These are phyloP conservation scores for Septoria linicola DNA, from an alignment of 2,329 filamentous ascomycete genomes.

Conservation along the genomic window DNA sequence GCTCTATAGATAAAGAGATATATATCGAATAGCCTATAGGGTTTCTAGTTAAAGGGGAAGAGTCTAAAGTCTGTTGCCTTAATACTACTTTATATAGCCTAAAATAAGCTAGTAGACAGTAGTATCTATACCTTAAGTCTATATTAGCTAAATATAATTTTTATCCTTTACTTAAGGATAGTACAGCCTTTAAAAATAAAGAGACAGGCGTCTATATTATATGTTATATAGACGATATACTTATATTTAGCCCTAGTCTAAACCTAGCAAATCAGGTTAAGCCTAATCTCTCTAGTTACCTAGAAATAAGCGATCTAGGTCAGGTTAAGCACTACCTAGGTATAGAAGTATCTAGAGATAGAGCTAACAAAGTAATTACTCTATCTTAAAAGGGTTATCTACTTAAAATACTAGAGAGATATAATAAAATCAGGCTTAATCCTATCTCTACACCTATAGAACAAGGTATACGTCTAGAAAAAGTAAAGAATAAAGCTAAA, in stretches of 20 bases:
- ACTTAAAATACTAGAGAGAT: constrained; percentile 12
- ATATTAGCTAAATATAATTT: constrained; percentile 8
- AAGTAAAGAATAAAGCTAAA: constrained; percentile 3
- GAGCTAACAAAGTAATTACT: constrained; percentile 11
- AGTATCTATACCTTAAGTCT: constrained; percentile 11
- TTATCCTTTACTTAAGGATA: constrained; percentile 11
- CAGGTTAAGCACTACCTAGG: constrained; percentile 6
- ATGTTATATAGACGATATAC: constrained; percentile 11
- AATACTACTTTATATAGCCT: constrained; percentile 13
- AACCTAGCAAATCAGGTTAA: constrained; percentile 10
- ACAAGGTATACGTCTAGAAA: constrained; percentile 8
- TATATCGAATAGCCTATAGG: constrained; percentile 12
- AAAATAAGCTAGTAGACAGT: constrained; percentile 13
- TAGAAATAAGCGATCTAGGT: constrained; percentile 14
- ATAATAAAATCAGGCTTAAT: constrained; percentile 14
- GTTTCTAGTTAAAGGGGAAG: constrained; percentile 4
- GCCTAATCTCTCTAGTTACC: constrained; percentile 7
- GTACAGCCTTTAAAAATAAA: constrained; percentile 5
- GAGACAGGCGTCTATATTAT: constrained; percentile 10
- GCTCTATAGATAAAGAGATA: constrained; percentile 14
- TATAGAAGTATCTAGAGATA: constrained; percentile 12
- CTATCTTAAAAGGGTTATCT: constrained; percentile 9
- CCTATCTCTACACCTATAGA: constrained; percentile 15
- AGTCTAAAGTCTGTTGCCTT: constrained; percentile 7
- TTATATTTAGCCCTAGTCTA: constrained; percentile 16